A percentile compares a stretch with the other conserved stretches of the same genome.
Conservation (phyloP, 176 grass and related monocot species). For the Melocanna baccifera region DNA sequence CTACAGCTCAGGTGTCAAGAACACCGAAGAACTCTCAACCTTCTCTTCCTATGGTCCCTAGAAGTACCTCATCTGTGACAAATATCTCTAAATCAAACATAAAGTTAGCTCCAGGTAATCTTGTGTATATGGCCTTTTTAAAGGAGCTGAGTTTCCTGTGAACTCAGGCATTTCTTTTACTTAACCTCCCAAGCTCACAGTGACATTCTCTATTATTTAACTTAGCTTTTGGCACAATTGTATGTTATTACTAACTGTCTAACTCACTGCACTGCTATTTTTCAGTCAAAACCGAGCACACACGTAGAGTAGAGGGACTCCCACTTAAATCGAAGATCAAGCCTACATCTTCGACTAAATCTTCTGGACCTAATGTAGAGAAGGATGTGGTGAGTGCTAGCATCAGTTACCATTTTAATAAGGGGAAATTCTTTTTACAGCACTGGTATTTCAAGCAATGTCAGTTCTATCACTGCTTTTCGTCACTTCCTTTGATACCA, state of each 20-base stretch:
- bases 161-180: background rate
- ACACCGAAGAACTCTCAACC: constrained; percentile 31
- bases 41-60: constrained; percentile 33
- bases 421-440: background rate
- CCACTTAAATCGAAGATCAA: constrained; percentile 37
- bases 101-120: constrained; percentile 44
- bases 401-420: background rate
- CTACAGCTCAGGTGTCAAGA: constrained; percentile 51
- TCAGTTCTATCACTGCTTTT: background rate
- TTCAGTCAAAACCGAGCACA: constrained; percentile 39
- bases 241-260: background rate
- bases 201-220: background rate
- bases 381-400: constrained; percentile 49
- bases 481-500: background rate
- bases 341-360: constrained; percentile 30
- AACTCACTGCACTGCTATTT: constrained; percentile 18
- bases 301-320: constrained; percentile 23
- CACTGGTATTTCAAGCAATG: background rate
- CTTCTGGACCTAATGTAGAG: constrained; percentile 32
- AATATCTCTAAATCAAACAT: constrained; percentile 33
- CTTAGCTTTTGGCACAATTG: background rate
- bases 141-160: background rate
- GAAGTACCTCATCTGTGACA: constrained; percentile 36
- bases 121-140: background rate
- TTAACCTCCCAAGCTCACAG: background rate